Evolutionary conservation across 768 basidiomycete genomes (phyloP).

Genomic region (Naganishia vaughanmartiniae): DNA sequence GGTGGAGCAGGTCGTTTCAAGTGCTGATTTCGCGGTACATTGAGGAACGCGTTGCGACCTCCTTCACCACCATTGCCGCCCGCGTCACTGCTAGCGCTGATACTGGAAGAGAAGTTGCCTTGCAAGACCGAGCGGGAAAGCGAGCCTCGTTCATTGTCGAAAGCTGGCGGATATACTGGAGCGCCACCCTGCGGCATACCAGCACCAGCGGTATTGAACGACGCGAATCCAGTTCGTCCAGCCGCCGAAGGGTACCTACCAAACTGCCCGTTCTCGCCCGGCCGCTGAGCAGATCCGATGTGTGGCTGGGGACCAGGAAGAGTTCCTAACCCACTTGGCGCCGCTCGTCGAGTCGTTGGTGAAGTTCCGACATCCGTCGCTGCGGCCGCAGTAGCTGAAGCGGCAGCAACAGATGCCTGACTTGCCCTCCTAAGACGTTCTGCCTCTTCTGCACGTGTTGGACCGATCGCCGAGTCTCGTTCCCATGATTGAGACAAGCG

Average conservation of each 20-base stretch:
- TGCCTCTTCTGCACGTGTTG: not conserved
- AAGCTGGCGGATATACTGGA: not conserved
- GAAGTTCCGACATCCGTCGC: not conserved
- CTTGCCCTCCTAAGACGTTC: not conserved
- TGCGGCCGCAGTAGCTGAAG: not conserved
- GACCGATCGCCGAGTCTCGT: not conserved
- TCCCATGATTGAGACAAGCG: not conserved
- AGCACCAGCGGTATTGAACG: not conserved
- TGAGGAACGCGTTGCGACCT: not conserved
- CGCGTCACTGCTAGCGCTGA: not conserved
- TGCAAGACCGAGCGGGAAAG: slow-evolving; percentile 17
- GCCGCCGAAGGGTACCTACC: not conserved
- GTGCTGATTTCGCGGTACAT: not conserved
- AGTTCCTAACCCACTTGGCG: not conserved
- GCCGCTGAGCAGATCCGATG: not conserved
- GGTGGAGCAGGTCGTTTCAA: slow-evolving; percentile 11
- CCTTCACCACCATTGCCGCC: not conserved
- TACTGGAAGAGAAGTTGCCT: slow-evolving; percentile 5
- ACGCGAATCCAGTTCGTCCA: not conserved
- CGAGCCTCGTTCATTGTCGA: not conserved
- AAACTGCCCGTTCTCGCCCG: not conserved
- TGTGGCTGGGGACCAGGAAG: not conserved
- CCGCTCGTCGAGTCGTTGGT: not conserved
- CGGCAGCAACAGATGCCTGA: not conserved
- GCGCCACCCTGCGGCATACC: not conserved